These are phyloP conservation scores for Pugionium dolabratum DNA, from an alignment of 345 rosid species.

Conservation along the genomic window DNA sequence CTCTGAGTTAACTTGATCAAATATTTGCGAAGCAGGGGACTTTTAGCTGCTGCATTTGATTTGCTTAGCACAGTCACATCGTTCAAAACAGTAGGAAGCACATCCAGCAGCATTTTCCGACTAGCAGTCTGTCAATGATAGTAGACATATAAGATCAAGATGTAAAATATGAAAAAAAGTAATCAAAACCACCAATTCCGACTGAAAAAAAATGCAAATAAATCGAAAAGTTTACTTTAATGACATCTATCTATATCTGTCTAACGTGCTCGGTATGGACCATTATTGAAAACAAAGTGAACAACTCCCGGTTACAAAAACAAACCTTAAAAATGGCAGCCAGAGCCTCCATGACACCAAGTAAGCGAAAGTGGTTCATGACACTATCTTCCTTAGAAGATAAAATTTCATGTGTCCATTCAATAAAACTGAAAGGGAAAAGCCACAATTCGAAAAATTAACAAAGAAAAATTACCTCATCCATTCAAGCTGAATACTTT, in stretches of 20 bases:
- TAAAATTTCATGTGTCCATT: constrained; percentile 82
- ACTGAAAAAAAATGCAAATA: constrained; percentile 2
- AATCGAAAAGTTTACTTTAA: neutral
- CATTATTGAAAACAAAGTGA: constrained; percentile 14
- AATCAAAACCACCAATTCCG: constrained; percentile 10
- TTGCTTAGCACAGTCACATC: constrained; percentile 62
- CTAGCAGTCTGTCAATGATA: constrained; percentile 72
- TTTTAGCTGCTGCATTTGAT: constrained; percentile 61
- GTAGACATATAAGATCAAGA: constrained; percentile 34
- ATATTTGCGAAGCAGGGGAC: constrained; percentile 86
- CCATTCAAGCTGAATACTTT: neutral
- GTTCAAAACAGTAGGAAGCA: constrained; percentile 59
- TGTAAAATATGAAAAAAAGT: constrained; percentile 15
- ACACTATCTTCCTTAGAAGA: constrained; percentile 61
- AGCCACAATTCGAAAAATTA: neutral
- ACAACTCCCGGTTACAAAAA: constrained; percentile 20
- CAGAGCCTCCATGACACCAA: constrained; percentile 86
- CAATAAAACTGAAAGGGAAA: constrained; percentile 63
- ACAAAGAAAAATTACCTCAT: constrained; percentile 13
- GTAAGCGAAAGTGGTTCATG: constrained; percentile 63
- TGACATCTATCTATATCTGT: constrained; percentile 1
- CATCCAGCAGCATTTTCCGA: constrained; percentile 61
- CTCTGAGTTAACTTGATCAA: constrained; percentile 83
- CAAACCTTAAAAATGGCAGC: constrained; percentile 92
- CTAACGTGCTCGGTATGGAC: constrained; percentile 10